These are phyloP conservation scores for Cryphonectria japonica DNA, from an alignment of 2,329 filamentous ascomycete genomes.

Conservation along the genomic window DNA sequence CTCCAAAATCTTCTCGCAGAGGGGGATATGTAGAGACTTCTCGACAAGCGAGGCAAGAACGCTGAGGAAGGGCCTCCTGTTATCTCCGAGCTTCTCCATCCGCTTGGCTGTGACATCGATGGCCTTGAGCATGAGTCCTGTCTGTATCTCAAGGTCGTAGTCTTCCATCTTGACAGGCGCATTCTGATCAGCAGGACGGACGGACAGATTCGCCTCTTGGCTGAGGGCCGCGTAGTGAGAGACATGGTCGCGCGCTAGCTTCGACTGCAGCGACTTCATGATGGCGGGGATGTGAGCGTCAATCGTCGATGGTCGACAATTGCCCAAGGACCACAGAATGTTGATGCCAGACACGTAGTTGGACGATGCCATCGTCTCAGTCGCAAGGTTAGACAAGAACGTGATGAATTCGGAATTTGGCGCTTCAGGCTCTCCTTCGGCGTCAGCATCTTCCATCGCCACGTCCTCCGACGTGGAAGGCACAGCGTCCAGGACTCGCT, in stretches of 20 bases:
- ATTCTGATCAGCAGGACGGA: conserved; percentile 57
- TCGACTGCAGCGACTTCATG: conserved; percentile 91
- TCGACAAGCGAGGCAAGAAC: conserved; percentile 94
- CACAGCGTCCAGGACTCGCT: conserved; percentile 84
- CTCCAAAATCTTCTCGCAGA: conserved; percentile 90
- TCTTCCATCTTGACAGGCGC: conserved; percentile 65
- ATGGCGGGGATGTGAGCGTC: conserved; percentile 85
- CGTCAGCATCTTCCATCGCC: conserved; percentile 75
- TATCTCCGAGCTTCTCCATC: conserved; percentile 91
- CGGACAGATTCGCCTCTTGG: conserved; percentile 49
- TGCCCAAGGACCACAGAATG: conserved; percentile 87
- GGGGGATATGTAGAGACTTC: conserved; percentile 81
- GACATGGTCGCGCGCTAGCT: conserved; percentile 92
- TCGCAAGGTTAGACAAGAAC: conserved; percentile 82
- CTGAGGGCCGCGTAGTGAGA: conserved; percentile 67
- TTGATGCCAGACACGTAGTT: conserved; percentile 91
- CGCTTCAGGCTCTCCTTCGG: conserved; percentile 80
- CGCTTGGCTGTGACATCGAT: conserved; percentile 90
- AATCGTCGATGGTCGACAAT: conserved; percentile 82
- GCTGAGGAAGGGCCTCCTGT: conserved; percentile 89
- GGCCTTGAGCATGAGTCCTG: conserved; percentile 89
- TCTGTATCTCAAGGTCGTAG: conserved; percentile 86
- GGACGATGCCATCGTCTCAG: conserved; percentile 79
- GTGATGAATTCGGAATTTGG: conserved; percentile 85
- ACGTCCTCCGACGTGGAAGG: conserved; percentile 66